Base-by-base conservation (phyloP, 371 early-diverging fungal species). In the Mitosporidium daphniae region DNA sequence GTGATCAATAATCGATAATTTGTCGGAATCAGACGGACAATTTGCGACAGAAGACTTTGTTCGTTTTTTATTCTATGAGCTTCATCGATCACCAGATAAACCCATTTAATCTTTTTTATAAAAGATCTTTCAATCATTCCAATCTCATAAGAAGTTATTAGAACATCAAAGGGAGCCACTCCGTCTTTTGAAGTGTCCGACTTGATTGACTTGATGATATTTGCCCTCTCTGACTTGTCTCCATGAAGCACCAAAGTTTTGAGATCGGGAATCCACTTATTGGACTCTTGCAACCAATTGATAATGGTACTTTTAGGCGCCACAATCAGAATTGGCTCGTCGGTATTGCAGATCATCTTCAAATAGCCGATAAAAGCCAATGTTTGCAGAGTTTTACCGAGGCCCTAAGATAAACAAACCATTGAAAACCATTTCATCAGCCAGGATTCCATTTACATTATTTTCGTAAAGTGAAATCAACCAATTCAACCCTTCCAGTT, bases 61-160 rank as follows among this genome's bases (percentile, higher is more conserved):
- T 78, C 74, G 42, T 98, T 95, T 48, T 98, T 98, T 47, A 98
- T 71, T 28, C 94, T 63, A 38, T 98, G 99, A 0, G 91, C 95
- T 47, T 98, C 99, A 44, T 98, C 99, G 32, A 98, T 69, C 25
- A 95, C 61, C 24, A 82, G 58, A 33, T 78, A 77, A 32, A 70
- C 55, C 74, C 80, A 97, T 14, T 61, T 46, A 26, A 89, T 50
- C 37, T 71, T 70, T 29, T 59, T 58, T 26, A 95, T 52, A 22
- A 59, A 55, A 1, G 64, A 35, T 41, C 73, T 69, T 37, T 82
- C 84, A 23, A 66, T 44, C 30, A 93, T 50, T 35, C 74, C 75
- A 44, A 80, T 82, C 42, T 97, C 95, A 37, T 86, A 94, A 0
- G 91, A 80, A 4, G 24, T 23, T 23, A 23, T 23, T 4, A 23